Evolutionary conservation across 2,329 filamentous ascomycete species (phyloP).

Genomic region (Pseudopithomyces chartarum): DNA sequence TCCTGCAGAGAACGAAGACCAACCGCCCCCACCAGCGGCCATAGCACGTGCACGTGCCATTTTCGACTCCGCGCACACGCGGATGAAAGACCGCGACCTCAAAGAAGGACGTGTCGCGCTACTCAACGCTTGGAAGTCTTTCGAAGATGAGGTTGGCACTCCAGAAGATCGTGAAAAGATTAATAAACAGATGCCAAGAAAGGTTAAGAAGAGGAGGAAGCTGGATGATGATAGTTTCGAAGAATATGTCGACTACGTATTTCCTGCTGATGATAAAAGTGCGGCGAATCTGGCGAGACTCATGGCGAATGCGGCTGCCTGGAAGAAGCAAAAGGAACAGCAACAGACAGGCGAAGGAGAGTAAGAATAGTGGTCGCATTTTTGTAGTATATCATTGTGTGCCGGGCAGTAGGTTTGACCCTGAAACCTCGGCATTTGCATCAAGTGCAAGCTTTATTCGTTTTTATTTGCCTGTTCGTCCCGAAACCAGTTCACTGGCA

Average conservation of each 20-base stretch:
- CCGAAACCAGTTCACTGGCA: no score
- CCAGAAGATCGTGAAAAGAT: constrained; percentile 78
- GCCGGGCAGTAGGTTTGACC: no score
- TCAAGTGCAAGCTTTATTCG: no score
- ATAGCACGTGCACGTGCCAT: constrained; percentile 81
- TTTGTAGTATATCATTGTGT: constrained; percentile 1
- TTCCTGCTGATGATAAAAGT: constrained; percentile 91
- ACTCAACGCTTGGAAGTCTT: constrained; percentile 89
- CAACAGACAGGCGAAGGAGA: not conserved
- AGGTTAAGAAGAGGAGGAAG: constrained; percentile 89
- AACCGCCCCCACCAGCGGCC: constrained; percentile 76
- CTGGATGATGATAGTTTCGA: constrained; percentile 92
- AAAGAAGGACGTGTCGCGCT: constrained; percentile 93
- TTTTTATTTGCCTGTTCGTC: no score
- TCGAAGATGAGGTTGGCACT: constrained; percentile 84
- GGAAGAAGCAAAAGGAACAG: constrained; percentile 68
- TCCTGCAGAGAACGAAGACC: constrained; percentile 62
- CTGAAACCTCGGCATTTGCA: no score
- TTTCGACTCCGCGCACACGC: constrained; percentile 83
- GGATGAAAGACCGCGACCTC: constrained; percentile 86
- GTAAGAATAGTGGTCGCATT: not conserved
- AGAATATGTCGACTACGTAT: constrained; percentile 96
- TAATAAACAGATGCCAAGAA: constrained; percentile 90
- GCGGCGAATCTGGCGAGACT: constrained; percentile 82
- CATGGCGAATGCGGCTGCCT: constrained; percentile 82